Evolutionary conservation across 208 protist species (phyloP).

Genomic region (Leptomonas pyrrhocoris): DNA sequence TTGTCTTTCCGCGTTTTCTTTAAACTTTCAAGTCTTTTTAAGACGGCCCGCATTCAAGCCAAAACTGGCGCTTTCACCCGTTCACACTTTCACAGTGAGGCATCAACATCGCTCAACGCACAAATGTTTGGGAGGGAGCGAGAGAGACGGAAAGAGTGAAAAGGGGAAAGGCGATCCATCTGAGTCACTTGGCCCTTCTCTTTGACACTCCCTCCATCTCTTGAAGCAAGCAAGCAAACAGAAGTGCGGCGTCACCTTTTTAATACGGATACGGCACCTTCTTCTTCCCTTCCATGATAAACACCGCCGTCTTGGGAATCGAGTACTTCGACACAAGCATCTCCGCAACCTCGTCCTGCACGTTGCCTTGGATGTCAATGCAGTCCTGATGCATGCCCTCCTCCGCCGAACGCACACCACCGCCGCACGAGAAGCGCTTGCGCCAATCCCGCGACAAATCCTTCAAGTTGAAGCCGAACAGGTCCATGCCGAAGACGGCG

Average conservation of each 20-base stretch:
- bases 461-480: conserved; percentile 88
- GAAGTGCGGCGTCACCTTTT: not conserved
- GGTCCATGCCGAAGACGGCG: conserved; percentile 80
- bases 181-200: no score
- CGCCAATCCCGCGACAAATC: conserved; percentile 81
- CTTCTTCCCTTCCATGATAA: conserved; percentile 79
- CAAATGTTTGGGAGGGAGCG: no score
- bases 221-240: no score
- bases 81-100: no score
- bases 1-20: no score
- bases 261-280: conserved; percentile 53
- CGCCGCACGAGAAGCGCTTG: conserved; percentile 87
- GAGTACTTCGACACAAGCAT: conserved; percentile 78
- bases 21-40: no score
- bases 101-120: no score
- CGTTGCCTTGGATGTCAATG: conserved; percentile 86
- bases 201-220: no score
- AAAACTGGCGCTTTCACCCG: no score
- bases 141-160: no score
- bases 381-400: conserved; percentile 70
- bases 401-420: conserved; percentile 65
- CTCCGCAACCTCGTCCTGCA: conserved; percentile 65
- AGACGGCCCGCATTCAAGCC: no score
- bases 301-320: conserved; percentile 78
- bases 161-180: no score